Evolutionary conservation across 2,329 filamentous ascomycete species (phyloP).

Genomic region (Cladosporium halotolerans): DNA sequence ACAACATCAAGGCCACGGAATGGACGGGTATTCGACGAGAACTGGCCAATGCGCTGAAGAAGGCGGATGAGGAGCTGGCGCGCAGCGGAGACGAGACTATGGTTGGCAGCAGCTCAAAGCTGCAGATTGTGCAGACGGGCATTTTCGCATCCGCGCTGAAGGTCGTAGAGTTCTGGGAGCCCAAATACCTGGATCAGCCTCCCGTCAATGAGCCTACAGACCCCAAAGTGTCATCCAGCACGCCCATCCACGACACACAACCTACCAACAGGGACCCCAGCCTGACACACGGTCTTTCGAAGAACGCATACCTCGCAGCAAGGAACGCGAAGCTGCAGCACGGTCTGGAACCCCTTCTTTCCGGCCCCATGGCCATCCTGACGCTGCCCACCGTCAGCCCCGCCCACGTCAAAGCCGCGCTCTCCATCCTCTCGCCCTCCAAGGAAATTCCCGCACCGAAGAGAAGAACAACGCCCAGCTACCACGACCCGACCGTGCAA

Average conservation of each 20-base stretch:
- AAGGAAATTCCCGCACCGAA: conserved; percentile 71
- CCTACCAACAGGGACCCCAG: conserved; percentile 37
- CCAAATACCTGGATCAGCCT: conserved; percentile 26
- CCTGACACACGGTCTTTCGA: conserved; percentile 55
- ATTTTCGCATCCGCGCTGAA: conserved; percentile 82
- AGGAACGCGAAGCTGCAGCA: conserved; percentile 47
- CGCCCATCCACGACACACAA: conserved; percentile 25
- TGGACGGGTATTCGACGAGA: conserved; percentile 69
- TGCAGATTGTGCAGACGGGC: conserved; percentile 81
- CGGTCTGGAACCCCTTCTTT: conserved; percentile 67
- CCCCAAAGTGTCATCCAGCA: conserved; percentile 10
- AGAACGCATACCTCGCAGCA: conserved; percentile 46
- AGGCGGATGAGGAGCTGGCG: conserved; percentile 53
- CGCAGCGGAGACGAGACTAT: conserved; percentile 58
- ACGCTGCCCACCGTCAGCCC: conserved; percentile 79
- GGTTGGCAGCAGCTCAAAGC: conserved; percentile 42
- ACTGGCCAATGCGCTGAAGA: conserved; percentile 53
- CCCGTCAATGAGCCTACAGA: conserved; percentile 29
- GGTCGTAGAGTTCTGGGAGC: conserved; percentile 72
- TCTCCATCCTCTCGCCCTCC: conserved; percentile 70
- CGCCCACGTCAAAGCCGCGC: conserved; percentile 71
- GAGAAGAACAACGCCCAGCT: conserved; percentile 68
- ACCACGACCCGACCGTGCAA: conserved; percentile 74
- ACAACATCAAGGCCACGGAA: conserved; percentile 68
- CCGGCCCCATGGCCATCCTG: conserved; percentile 73